phyloP scores from a whole-genome alignment of 2,329 filamentous ascomycete genomes.

The Ophiostoma ulmi region DNA sequence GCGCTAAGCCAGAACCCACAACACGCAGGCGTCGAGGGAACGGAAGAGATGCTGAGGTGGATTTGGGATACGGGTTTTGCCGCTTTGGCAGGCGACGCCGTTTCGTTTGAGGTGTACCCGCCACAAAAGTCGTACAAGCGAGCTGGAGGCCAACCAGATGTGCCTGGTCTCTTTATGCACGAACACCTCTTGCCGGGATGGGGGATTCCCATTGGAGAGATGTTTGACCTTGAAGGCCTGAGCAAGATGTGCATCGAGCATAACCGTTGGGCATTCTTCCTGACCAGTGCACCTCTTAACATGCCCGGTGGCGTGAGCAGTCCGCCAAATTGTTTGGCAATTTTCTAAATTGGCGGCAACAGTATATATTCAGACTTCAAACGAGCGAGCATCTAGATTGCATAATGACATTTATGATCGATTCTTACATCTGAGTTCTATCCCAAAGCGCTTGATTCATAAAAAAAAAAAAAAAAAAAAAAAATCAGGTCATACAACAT shows the following conservation, averaged over 20 bases:
- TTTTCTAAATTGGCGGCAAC: slow-evolving; percentile 15
- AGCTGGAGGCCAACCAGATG: not conserved
- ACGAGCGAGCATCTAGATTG: not conserved
- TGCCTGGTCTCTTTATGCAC: slow-evolving; percentile 18
- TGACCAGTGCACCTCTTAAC: slow-evolving; percentile 35
- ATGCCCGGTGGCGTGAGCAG: slow-evolving; percentile 25
- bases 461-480: not conserved
- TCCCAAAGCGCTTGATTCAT: not conserved
- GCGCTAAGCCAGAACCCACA: slow-evolving; percentile 29
- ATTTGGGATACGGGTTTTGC: slow-evolving; percentile 45
- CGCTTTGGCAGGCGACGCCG: slow-evolving; percentile 41
- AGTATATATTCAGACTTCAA: not conserved
- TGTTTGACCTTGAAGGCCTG: slow-evolving; percentile 25
- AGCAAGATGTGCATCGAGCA: slow-evolving; percentile 38
- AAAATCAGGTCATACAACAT: not conserved
- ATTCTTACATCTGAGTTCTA: not conserved
- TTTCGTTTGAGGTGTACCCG: slow-evolving; percentile 35
- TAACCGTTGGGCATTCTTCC: slow-evolving; percentile 46
- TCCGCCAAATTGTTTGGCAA: slow-evolving; percentile 26
- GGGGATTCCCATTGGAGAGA: slow-evolving; percentile 25
- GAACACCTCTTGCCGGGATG: slow-evolving; percentile 24
- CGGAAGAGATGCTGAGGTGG: slow-evolving; percentile 39
- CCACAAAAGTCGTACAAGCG: not conserved
- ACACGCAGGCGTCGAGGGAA: slow-evolving; percentile 39
- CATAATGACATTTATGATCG: not conserved